A percentile compares a stretch with the other conserved stretches of the same genome.
phyloP scores from a whole-genome alignment of 345 rosid genomes.

The Geranium brycei region DNA sequence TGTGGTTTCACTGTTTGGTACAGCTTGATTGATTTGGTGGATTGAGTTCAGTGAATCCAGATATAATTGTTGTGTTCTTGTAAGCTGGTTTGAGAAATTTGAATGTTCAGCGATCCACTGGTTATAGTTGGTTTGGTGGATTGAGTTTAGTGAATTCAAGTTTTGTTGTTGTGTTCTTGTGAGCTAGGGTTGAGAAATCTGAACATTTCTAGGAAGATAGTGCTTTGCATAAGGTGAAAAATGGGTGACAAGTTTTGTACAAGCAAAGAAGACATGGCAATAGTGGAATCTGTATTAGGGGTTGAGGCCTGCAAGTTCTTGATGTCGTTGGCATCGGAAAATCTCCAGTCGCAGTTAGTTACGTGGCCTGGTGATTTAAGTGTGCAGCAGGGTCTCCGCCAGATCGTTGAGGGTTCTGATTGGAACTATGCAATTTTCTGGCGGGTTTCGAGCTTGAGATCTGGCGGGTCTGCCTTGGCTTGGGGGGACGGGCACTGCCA shows the following conservation, averaged over 20 bases:
- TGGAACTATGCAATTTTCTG: constrained; percentile 84
- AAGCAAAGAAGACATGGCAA: constrained; percentile 46
- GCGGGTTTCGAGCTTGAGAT: constrained; percentile 39
- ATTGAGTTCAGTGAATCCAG: no score
- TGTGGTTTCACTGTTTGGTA: neutral
- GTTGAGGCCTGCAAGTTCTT: constrained; percentile 60
- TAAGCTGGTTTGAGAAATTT: no score
- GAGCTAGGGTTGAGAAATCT: constrained; percentile 2
- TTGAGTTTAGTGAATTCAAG: no score
- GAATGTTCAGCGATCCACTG: constrained; percentile 1
- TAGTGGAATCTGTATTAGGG: constrained; percentile 72
- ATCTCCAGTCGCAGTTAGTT: constrained; percentile 24
- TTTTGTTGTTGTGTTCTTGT: neutral
- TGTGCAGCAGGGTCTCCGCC: constrained; percentile 46
- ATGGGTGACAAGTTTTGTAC: constrained; percentile 70
- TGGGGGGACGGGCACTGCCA: constrained; percentile 85
- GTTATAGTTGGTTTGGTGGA: neutral
- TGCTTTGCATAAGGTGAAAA: constrained; percentile 7
- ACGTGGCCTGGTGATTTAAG: constrained; percentile 40
- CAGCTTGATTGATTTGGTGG: neutral
- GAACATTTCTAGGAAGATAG: constrained; percentile 1
- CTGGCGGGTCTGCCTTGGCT: constrained; percentile 52
- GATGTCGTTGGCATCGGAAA: constrained; percentile 39
- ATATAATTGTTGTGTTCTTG: no score
- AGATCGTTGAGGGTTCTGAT: constrained; percentile 50